Conservation (phyloP, 805 yeast species). For the Ogataea pini region DNA sequence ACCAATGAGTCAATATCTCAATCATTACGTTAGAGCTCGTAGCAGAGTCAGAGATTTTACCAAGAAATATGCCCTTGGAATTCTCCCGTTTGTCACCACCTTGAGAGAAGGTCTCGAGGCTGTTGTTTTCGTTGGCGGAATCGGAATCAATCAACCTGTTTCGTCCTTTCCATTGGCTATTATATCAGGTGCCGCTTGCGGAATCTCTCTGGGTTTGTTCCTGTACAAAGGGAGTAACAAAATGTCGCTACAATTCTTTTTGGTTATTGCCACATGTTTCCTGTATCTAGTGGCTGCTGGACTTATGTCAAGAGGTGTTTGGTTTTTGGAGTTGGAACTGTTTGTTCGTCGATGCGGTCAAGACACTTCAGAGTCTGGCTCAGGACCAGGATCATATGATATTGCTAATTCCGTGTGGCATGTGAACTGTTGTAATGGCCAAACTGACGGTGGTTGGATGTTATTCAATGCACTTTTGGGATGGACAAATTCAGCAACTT, state of each 20-base stretch:
- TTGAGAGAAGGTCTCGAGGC: conserved; percentile 91
- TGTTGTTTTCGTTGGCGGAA: conserved; percentile 87
- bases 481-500: conserved; percentile 94
- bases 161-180: conserved; percentile 66
- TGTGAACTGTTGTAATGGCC: conserved; percentile 91
- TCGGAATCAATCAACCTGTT: conserved; percentile 71
- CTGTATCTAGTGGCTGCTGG: conserved; percentile 87
- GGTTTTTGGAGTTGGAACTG: conserved; percentile 83
- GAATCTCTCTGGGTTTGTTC: conserved; percentile 61
- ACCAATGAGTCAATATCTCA: conserved; percentile 22
- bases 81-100: conserved; percentile 83
- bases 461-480: conserved; percentile 84
- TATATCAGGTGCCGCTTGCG: conserved; percentile 56
- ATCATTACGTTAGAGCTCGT: conserved; percentile 14
- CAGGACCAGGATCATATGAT: conserved; percentile 93
- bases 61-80: conserved; percentile 65
- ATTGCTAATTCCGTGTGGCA: conserved; percentile 84
- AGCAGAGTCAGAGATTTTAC: conserved; percentile 39
- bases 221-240: conserved; percentile 81
- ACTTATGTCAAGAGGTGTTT: conserved; percentile 78
- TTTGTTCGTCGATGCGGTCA: conserved; percentile 78
- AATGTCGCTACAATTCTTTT: conserved; percentile 70
- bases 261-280: conserved; percentile 75
- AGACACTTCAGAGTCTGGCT: conserved; percentile 85
- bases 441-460: conserved; percentile 94